Base-by-base conservation (phyloP, 1,139 yeast genomes). In the Lodderomyces elongisporus region DNA sequence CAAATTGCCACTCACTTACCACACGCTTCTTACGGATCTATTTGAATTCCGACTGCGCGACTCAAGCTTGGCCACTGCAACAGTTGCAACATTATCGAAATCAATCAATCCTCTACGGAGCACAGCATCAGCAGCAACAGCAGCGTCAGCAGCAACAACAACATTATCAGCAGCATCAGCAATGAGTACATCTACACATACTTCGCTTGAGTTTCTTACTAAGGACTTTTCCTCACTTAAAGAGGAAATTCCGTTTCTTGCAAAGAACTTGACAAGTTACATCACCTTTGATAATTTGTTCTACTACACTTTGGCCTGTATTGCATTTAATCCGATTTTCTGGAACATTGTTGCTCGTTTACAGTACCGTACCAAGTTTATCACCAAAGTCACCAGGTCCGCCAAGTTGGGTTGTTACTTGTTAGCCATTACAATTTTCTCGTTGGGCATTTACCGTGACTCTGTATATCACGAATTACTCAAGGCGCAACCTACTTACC, bases 311-410 rank as follows among this genome's bases (percentile, higher is more conserved):
- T 48, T 77, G 31, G 66, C 60, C 9, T 72, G 82, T 31, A 85
- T 91, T 48, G 79, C 83, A 14, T 89, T 91, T 73, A 91, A 91
- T 55, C 98, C 98, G 12, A 74, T 85, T 22, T 89, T 88, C 56
- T 91, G 98, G 98, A 91, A 91, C 58, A 71, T 83, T 37, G 95
- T 77, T 18, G 98, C 98, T 7, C 73, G 96, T 49, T 51, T 74
- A 25, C 97, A 91, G 56, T 85, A 85, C 66, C 76, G 76, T 39
- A 77, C 85, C 20, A 82, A 83, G 47, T 52, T 80, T 35, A 59
- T 89, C 38, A 85, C 96, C 30, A 85, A 83, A 51, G 42, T 84
- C 20, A 70, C 81, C 3, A 83, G 88, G n/a, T 75, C 87, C 25
- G 26, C 37, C 8, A 73, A 68, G 37, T 57, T 60, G 17, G 98